Evolutionary conservation across 805 yeast genomes (phyloP), one percentile per base, ranked within the genome.

Genomic region (Candida ficus): DNA sequence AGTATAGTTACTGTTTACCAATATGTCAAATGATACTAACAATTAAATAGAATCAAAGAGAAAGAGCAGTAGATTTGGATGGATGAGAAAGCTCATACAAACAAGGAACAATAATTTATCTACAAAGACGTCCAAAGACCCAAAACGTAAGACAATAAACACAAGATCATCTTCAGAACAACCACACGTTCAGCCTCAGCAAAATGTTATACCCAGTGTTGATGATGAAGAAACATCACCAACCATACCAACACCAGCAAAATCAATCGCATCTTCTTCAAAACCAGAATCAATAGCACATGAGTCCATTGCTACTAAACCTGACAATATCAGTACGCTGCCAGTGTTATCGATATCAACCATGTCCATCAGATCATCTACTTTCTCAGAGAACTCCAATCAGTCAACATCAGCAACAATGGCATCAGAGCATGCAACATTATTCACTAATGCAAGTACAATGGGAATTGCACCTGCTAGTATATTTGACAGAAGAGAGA

Each of bases 401-500:
- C 67, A 58, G 38, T 63, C 68, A 8, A 62, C 67, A 11, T 58
- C 60, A 30, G 62, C 61, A 0, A 65, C 70, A 0, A 49, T 62
- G 4, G 35, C 52, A 5, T 64, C 69, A 4, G 58, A 57, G 11
- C 57, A 61, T 40, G 64, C 65, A 20, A 54, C 67, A 8, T 70
- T 73, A 29, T 71, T 75, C 21, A 73, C 83, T 4, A 80, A 78
- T 48, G 76, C 85, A 17, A 76, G 83, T 37, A 76, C 83, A 0
- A 67, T 78, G 21, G 87, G 87, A 0, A 80, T 82, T 14, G 78
- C 88, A 1, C 88, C 89, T 0, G 83, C 85, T n/a, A 76, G 83
- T 47, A 78, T 81, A 9, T 63, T 78, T 62, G 87, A 79, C 8
- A 54, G 66, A 25, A 55, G 60, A 14, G 35, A 45, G 38, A 22